Conservation (phyloP, 352 stramenopile genomes). For the Thraustochytrium sp. region DNA sequence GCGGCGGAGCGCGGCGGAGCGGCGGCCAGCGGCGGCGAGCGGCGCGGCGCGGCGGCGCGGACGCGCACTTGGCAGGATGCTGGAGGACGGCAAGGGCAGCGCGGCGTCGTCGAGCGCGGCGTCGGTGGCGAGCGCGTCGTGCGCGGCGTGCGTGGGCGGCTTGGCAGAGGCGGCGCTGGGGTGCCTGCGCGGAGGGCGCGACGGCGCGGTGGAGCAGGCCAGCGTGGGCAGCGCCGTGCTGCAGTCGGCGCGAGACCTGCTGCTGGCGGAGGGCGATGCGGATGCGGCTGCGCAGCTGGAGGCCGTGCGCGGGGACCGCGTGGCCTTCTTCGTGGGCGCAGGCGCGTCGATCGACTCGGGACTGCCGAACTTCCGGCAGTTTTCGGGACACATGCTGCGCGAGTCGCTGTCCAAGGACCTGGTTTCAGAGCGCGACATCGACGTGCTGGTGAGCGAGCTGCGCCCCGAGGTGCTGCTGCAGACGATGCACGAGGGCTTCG, state of each 20-base stretch:
- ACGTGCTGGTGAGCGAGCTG: not conserved
- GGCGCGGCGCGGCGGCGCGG: too few relatives aligned
- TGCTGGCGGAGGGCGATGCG: not conserved
- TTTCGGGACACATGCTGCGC: not conserved
- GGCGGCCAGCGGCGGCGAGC: too few relatives aligned
- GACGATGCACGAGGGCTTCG: not conserved
- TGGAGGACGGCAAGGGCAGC: too few relatives aligned
- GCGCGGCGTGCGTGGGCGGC: too few relatives aligned
- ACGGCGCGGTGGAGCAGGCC: not conserved
- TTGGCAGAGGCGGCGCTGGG: too few relatives aligned
- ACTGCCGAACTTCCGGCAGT: not conserved
- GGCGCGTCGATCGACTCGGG: not conserved
- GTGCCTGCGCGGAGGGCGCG: not conserved
- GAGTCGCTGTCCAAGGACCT: not conserved
- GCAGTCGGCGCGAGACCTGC: not conserved
- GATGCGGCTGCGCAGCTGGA: not conserved
- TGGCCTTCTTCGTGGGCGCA: not conserved
- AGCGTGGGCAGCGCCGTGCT: not conserved
- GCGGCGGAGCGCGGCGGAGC: too few relatives aligned
- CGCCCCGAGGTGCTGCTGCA: not conserved
- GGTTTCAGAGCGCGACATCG: not conserved
- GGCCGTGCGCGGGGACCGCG: not conserved
- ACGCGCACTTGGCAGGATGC: too few relatives aligned
- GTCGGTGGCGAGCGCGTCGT: too few relatives aligned
- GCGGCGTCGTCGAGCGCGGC: too few relatives aligned